phyloP scores from a whole-genome alignment of 768 basidiomycete species.

The Daedaleopsis nitida region DNA sequence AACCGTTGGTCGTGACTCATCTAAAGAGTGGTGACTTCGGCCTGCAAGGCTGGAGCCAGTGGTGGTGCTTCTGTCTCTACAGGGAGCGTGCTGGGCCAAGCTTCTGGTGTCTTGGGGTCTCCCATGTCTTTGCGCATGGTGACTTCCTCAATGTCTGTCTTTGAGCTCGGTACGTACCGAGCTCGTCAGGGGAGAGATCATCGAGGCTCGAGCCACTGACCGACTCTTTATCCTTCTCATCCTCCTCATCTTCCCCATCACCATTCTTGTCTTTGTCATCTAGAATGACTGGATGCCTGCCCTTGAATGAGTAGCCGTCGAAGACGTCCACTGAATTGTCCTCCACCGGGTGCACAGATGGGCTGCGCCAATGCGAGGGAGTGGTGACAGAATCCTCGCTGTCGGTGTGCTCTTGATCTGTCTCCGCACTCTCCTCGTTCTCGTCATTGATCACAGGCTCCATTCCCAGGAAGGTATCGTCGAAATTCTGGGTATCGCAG shows the following conservation, averaged over 20 bases:
- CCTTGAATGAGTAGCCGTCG: conserved; percentile 94
- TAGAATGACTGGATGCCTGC: conserved; percentile 75
- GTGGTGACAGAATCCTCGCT: conserved; percentile 79
- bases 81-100: conserved; percentile 44
- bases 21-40: conserved; percentile 6
- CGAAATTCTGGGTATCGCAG: conserved; percentile 96
- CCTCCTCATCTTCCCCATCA: conserved; percentile 47
- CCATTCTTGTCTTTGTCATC: conserved; percentile 72
- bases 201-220: conserved; percentile 25
- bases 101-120: conserved; percentile 81
- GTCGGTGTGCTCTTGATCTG: conserved; percentile 73
- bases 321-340: conserved; percentile 77
- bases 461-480: conserved; percentile 96
- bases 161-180: not conserved
- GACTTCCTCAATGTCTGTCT: conserved; percentile 10
- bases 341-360: conserved; percentile 54
- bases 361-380: conserved; percentile 77
- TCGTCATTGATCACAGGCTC: conserved; percentile 87
- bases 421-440: conserved; percentile 59
- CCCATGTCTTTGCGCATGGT: conserved; percentile 33
- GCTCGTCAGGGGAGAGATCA: conserved; percentile 23
- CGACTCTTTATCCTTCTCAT: conserved; percentile 32
- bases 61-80: conserved; percentile 18
- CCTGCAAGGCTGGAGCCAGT: conserved; percentile 4
- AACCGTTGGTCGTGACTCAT: conserved; percentile 22